Evolutionary conservation across 2,329 filamentous ascomycete species (phyloP).

Genomic region (Penicillium aurantiogriseum): DNA sequence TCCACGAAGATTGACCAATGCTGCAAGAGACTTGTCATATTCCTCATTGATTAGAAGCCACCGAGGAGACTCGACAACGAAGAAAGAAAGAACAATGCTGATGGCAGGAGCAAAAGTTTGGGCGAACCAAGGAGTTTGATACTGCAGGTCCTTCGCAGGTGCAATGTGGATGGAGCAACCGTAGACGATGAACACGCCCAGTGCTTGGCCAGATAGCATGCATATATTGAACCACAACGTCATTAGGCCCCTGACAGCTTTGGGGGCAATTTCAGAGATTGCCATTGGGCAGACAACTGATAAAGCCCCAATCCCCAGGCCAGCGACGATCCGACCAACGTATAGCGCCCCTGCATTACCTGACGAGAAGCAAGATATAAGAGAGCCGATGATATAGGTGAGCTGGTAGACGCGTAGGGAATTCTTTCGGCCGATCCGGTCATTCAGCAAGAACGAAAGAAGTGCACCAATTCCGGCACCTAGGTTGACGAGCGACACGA

Average conservation of each 20-base stretch:
- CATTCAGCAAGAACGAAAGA: conserved; percentile 42
- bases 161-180: conserved; percentile 35
- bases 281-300: conserved; percentile 41
- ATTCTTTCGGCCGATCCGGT: conserved; percentile 43
- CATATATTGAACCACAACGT: conserved; percentile 40
- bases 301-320: conserved; percentile 41
- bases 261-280: conserved; percentile 43
- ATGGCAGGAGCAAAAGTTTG: conserved; percentile 32
- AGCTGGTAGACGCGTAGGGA: conserved; percentile 40
- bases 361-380: conserved; percentile 20
- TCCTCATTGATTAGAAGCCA: conserved; percentile 38
- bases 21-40: conserved; percentile 24
- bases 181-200: conserved; percentile 37
- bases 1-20: conserved; percentile 27
- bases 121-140: conserved; percentile 35
- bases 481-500: conserved; percentile 41
- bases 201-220: conserved; percentile 37
- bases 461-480: conserved; percentile 31
- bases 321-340: conserved; percentile 38
- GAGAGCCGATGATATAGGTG: conserved; percentile 26
- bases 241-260: conserved; percentile 42
- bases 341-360: conserved; percentile 31
- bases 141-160: conserved; percentile 28
- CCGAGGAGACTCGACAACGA: conserved; percentile 34
- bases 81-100: conserved; percentile 31